phyloP scores from a whole-genome alignment of 495 filamentous ascomycete species.

The Parmelia sp. region DNA sequence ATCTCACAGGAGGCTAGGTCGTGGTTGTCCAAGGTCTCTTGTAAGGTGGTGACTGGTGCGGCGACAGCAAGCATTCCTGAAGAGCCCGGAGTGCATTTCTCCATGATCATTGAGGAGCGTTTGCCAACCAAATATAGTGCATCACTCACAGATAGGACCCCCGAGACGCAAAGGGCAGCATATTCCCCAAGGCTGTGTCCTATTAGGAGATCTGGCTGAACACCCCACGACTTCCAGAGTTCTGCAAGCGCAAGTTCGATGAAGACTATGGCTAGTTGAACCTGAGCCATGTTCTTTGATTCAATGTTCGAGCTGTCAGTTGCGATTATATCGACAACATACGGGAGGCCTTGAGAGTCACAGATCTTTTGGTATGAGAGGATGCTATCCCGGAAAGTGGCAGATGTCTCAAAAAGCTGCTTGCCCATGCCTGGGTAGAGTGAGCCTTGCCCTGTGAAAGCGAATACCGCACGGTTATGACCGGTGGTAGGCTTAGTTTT shows the following conservation, averaged over 20 bases:
- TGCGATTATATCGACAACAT: constrained; percentile 29
- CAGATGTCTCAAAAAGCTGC: constrained; percentile 27
- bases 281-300: constrained; percentile 21
- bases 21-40: not conserved
- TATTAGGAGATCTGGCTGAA: constrained; percentile 30
- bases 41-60: not conserved
- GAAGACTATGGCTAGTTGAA: constrained; percentile 31
- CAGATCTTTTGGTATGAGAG: constrained; percentile 28
- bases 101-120: constrained; percentile 58
- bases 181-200: constrained; percentile 42
- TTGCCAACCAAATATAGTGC: constrained; percentile 55
- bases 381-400: constrained; percentile 30
- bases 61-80: constrained; percentile 41
- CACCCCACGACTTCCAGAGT: constrained; percentile 33
- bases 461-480: constrained; percentile 42
- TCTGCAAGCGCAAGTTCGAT: constrained; percentile 37
- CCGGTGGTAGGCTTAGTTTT: constrained; percentile 9
- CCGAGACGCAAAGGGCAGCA: constrained; percentile 31
- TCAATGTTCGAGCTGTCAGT: constrained; percentile 22
- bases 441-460: constrained; percentile 39
- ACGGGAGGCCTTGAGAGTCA: constrained; percentile 29
- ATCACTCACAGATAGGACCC: constrained; percentile 28
- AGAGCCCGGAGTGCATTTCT: constrained; percentile 55
- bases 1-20: constrained; percentile 28
- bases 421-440: constrained; percentile 33